Evolutionary conservation across 1,284 basidiomycete genomes (phyloP).

Genomic region (Trametes polyzona): DNA sequence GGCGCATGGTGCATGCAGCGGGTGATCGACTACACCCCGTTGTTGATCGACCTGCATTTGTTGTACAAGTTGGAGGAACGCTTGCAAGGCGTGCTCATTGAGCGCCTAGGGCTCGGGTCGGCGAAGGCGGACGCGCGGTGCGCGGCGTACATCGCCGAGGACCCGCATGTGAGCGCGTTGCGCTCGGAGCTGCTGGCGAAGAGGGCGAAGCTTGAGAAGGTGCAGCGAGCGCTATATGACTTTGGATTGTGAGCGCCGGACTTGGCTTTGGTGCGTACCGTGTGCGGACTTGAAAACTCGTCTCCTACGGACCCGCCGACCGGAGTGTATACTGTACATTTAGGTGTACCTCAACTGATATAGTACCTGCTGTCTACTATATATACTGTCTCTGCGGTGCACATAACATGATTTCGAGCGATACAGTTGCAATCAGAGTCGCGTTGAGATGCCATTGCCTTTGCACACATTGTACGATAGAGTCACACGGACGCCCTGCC

Average conservation of each 20-base stretch:
- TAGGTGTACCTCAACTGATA: too few relatives aligned
- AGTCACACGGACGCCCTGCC: too few relatives aligned
- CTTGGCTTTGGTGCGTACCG: too few relatives aligned
- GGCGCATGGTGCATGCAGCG: conserved; percentile 36
- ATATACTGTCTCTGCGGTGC: too few relatives aligned
- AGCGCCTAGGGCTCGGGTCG: conserved; percentile 44
- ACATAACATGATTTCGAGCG: too few relatives aligned
- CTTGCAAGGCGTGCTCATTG: conserved; percentile 43
- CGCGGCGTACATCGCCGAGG: conserved; percentile 46
- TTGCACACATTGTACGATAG: too few relatives aligned
- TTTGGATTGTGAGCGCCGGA: conserved; percentile 31
- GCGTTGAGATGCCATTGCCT: too few relatives aligned
- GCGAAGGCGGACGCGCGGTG: conserved; percentile 41
- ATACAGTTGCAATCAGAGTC: too few relatives aligned
- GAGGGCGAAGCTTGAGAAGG: conserved; percentile 38
- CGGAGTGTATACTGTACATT: too few relatives aligned
- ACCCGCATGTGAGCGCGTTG: conserved; percentile 39
- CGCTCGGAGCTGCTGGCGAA: conserved; percentile 41
- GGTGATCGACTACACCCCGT: conserved; percentile 51
- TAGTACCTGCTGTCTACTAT: too few relatives aligned
- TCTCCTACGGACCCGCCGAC: too few relatives aligned
- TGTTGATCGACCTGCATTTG: conserved; percentile 49
- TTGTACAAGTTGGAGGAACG: conserved; percentile 41
- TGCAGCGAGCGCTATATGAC: conserved; percentile 38
- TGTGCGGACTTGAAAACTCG: too few relatives aligned